Base-by-base conservation (phyloP, 2,329 filamentous ascomycete species). In the Phialophora chinensis region DNA sequence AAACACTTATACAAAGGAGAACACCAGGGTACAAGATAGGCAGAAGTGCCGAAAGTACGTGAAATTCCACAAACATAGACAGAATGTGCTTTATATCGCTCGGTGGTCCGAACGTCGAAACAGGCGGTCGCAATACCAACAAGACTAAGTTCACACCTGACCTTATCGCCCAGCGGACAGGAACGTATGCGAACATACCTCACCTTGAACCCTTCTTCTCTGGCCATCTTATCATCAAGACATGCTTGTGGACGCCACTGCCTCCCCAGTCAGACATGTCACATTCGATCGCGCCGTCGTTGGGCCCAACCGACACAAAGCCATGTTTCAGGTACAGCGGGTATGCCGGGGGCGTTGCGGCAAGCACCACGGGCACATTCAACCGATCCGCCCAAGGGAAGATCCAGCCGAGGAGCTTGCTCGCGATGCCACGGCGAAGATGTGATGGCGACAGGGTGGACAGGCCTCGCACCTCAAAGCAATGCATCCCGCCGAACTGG, bases 241-340 rank as follows among this genome's bases (percentile, higher is more conserved):
- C 55, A 56, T 66, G 65, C 17, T 52, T 58, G 38, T 66, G 65
- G 42, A 66, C n/a, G 2, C 65, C 65, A 10, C 6, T 47, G 29
- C 65, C 65, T 31, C 65, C 65, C 65, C 65, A 66, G 14, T 60
- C 38, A 17, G 53, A 25, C 65, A 66, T 66, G 35, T 66, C 38
- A 20, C 65, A 66, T 52, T 66, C 60, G 33, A 66, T 49, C 31
- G 31, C 35, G 20, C 60, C 60, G 29, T 38, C 59, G 31, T 63
- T 44, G 27, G 29, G 38, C 12, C 49, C 59, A n/a, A 63, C 35
- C 31, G 62, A 38, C 23, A 66, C 65, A 27, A 66, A 66, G 6
- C 65, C 65, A 31, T 66, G 65, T n/a, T 50, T 58, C 6, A 60
- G 35, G 29, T 66, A 66, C 11, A 66, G 49, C 14, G 60, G 65